Evolutionary conservation across 2,329 filamentous ascomycete species (phyloP).

Genomic region (Pseudonectria buxi): DNA sequence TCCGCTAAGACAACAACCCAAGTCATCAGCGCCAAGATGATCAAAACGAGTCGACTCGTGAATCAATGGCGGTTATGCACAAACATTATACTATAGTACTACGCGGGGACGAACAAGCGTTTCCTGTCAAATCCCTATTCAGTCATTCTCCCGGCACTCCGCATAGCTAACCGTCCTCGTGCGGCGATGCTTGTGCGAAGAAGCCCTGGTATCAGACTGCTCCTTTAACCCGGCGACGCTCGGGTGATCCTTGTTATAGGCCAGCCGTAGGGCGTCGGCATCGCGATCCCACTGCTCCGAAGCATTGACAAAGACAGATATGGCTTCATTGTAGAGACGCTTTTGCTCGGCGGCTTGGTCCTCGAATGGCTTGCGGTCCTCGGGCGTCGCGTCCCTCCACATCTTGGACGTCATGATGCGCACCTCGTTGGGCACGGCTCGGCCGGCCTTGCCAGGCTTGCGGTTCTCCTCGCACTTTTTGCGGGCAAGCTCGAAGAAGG

Average conservation of each 20-base stretch:
- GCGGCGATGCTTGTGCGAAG: slow-evolving; percentile 28
- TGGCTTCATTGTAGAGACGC: slow-evolving; percentile 49
- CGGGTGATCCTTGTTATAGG: slow-evolving; percentile 49
- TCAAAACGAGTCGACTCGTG: too few species aligned
- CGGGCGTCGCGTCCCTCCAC: slow-evolving; percentile 73
- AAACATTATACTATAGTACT: too few species aligned
- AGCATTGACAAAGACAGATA: slow-evolving; percentile 54
- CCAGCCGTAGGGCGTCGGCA: slow-evolving; percentile 46
- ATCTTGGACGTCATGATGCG: slow-evolving; percentile 79
- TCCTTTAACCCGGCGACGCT: slow-evolving; percentile 19
- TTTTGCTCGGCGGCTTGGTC: slow-evolving; percentile 68
- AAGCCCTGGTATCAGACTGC: slow-evolving; percentile 9
- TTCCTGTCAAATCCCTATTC: background rate
- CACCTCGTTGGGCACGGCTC: slow-evolving; percentile 67
- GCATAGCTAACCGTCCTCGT: slow-evolving; percentile 33
- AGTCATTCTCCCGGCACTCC: slow-evolving; percentile 26
- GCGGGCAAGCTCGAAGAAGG: slow-evolving; percentile 58
- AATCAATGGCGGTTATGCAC: too few species aligned
- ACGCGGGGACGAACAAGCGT: too few species aligned
- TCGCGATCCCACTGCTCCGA: slow-evolving; percentile 66
- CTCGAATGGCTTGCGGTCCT: slow-evolving; percentile 70
- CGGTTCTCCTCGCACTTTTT: slow-evolving; percentile 59
- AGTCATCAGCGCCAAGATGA: too few species aligned
- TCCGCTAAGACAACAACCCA: too few species aligned
- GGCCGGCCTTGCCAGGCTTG: slow-evolving; percentile 52